Evolutionary conservation across 495 filamentous ascomycete species (phyloP), one percentile per base, ranked within the genome.

Genomic region (Aspergillus sclerotioniger): DNA sequence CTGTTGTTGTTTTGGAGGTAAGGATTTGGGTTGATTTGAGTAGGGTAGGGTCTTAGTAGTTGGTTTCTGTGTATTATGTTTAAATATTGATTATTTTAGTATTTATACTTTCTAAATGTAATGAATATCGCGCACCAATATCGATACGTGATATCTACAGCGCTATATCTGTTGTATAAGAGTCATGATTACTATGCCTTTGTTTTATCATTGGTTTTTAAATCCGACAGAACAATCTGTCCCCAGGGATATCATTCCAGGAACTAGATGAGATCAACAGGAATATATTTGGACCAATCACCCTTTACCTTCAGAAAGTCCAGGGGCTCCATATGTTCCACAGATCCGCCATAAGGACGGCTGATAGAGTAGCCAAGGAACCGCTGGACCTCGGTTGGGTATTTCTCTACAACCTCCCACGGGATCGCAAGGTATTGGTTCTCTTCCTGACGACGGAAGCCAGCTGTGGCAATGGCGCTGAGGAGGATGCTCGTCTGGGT

Each of bases 391-490:
- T 41, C 51, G 5, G 32, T 17, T 12, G 55, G 54, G 33, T 62
- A 62, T 19, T 54, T 37, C 51, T 43, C 32, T 16, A 51, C 29
- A 1, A 51, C 25, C 15, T 61, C 60, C 35, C 45, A 32, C 3
- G 51, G 51, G 35, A 59, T 39, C 10, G 60, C 51, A 3, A 62
- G 60, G 35, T 58, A 62, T 43, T 53, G 46, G 28, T 63, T 63
- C 49, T 63, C 61, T 16, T 63, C 61, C 31, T 59, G 56, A 15
- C 74, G 62, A 49, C 70, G 56, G 32, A 61, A 69, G 8, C 72
- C 72, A 12, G 64, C 63, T 5, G 63, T 72, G 5, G 55, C 61
- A 60, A 75, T 73, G 21, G 67, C 56, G 6, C 9, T 37, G 8
- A 59, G 28, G 15, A 59, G 56, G n/a, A 53, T 10, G 16, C 37